Evolutionary conservation across 495 filamentous ascomycete species (phyloP), one percentile per base, ranked within the genome.

Genomic region (Rostrohypoxylon terebratum): DNA sequence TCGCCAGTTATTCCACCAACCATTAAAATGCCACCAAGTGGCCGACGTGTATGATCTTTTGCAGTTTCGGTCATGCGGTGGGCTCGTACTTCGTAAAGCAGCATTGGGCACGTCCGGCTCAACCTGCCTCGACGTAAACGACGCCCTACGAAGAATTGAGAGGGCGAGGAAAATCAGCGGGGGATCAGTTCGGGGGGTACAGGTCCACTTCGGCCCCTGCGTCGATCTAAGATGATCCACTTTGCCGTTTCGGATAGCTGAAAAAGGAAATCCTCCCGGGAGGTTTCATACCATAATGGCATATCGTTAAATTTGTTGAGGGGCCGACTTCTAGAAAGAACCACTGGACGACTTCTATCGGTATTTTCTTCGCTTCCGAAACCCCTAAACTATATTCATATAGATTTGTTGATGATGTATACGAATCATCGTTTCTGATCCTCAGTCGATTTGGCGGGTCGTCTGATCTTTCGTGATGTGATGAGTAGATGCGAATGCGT

Each of bases 161-260:
- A 10, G 21, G 31, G 28, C 54, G 48, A 18, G 18, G 65, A 33
- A 16, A 60, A 69, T 73, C 71, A 51, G 71, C 62, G 71, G 71
- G 71, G 66, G 71, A 74, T 74, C 66, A 63, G 11, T 21, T 44
- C 57, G 51, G 71, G 71, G 62, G 59, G 66, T 16, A 33, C 47
- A 25, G 66, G 62, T 28, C 31, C 38, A 58, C 44, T 38, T 59
- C 55, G 42, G 51, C 63, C 69, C 69, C 63, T 73, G 66, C 28
- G 61, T 69, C 66, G 61, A 69, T 69, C 71, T 55, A 53, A 42
- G 40, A 59, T 21, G 36, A 11, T 54, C 66, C 71, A 69, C 71
- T 44, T 63, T 44, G 23, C 62, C 66, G 71, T 74, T 74, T 74
- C 71, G 71, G n/a, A 20, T 66, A 48, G 13, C 66, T 66, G 57